A percentile compares a stretch with the other conserved stretches of the same genome.
These are phyloP conservation scores for Parascedosporium putredinis DNA, from an alignment of 2,329 filamentous ascomycete genomes.

Conservation along the genomic window DNA sequence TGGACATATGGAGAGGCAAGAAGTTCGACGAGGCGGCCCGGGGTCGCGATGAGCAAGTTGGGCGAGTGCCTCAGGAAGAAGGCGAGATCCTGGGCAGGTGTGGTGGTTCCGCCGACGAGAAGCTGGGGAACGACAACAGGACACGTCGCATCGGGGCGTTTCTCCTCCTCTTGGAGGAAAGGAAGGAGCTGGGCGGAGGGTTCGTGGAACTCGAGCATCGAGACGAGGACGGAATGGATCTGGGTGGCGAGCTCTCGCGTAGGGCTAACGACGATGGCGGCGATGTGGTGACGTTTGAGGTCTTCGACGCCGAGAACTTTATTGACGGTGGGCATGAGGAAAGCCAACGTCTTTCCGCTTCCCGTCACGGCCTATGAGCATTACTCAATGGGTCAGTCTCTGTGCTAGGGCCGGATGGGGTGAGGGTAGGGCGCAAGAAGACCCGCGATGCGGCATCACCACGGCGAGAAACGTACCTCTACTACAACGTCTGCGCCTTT, in stretches of 20 bases:
- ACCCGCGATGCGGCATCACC: too few relatives aligned
- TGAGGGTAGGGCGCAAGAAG: too few relatives aligned
- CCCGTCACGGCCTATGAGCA: conserved; percentile 68
- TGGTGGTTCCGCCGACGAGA: conserved; percentile 69
- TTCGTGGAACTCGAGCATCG: conserved; percentile 71
- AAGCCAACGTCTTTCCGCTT: conserved; percentile 82
- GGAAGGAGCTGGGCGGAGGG: conserved; percentile 60
- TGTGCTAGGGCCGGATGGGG: not conserved
- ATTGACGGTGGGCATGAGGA: conserved; percentile 73
- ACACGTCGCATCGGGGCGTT: conserved; percentile 34
- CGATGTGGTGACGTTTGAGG: conserved; percentile 81
- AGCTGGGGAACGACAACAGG: conserved; percentile 71
- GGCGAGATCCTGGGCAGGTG: conserved; percentile 77
- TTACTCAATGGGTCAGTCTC: not conserved
- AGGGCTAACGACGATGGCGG: conserved; percentile 83
- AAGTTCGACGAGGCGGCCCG: conserved; percentile 79
- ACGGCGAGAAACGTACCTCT: conserved; percentile 55
- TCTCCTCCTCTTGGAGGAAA: conserved; percentile 45
- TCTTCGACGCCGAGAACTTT: conserved; percentile 71
- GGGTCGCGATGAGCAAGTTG: conserved; percentile 83
- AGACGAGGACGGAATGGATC: conserved; percentile 71
- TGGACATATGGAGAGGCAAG: conserved; percentile 80
- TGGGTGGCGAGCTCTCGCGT: conserved; percentile 84
- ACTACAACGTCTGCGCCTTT: conserved; percentile 72
- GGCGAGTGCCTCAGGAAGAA: conserved; percentile 74